phyloP scores from a whole-genome alignment of 148 eudicot genomes.

The Fagopyrum homotropicum region DNA sequence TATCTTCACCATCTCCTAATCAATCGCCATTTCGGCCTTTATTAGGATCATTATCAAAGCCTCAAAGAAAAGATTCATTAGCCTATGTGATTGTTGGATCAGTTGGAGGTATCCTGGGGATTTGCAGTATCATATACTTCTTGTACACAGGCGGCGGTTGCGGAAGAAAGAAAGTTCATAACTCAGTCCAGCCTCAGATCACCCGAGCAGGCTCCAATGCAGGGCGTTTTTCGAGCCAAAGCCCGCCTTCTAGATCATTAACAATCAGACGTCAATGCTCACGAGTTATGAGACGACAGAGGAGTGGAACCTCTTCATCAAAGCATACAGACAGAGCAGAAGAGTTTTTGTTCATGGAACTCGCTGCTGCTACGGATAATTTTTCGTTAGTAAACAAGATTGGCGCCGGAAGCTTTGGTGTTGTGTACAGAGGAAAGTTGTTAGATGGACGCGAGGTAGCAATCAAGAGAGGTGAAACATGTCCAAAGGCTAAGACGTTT shows the following conservation, averaged over 20 bases:
- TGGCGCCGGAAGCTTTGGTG: slow-evolving; percentile 55
- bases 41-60: neutral
- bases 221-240: neutral
- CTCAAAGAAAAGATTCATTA: neutral
- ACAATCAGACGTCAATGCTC: slow-evolving; percentile 7
- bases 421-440: slow-evolving; percentile 37
- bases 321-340: neutral
- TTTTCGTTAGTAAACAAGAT: slow-evolving; percentile 45
- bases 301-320: neutral
- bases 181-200: slow-evolving; percentile 86
- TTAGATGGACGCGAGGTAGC: slow-evolving; percentile 51
- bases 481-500: slow-evolving; percentile 13
- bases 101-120: neutral
- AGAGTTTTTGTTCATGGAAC: neutral
- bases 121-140: neutral
- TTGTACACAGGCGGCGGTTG: slow-evolving; percentile 19
- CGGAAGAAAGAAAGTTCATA: slow-evolving; percentile 82
- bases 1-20: neutral
- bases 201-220: slow-evolving; percentile 41
- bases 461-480: slow-evolving; percentile 32
- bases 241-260: neutral
- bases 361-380: slow-evolving; percentile 29
- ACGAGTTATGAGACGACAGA: neutral
- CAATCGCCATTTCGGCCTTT: neutral
- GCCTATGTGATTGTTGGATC: neutral